A percentile compares a stretch with the other conserved stretches of the same genome.
phyloP scores from a whole-genome alignment of 2,329 filamentous ascomycete species.

The Bipolaris zeicola region DNA sequence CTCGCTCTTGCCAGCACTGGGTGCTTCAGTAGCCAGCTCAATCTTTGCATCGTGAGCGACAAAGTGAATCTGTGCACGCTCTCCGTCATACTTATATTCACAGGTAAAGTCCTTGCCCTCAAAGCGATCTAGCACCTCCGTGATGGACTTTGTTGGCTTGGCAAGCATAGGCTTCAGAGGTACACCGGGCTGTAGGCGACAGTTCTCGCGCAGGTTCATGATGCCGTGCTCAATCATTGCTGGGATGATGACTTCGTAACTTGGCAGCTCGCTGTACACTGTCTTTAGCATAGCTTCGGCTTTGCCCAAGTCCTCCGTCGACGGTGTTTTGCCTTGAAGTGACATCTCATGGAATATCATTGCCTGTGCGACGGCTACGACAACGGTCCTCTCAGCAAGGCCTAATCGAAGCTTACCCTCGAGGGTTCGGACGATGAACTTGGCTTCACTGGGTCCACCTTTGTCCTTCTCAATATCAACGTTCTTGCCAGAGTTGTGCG shows the following conservation, averaged over 20 bases:
- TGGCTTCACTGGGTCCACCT: slow-evolving; percentile 91
- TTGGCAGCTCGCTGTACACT: slow-evolving; percentile 94
- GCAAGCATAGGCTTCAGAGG: slow-evolving; percentile 98
- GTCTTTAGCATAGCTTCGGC: slow-evolving; percentile 87
- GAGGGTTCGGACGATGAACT: slow-evolving; percentile 88
- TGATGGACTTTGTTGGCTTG: slow-evolving; percentile 97
- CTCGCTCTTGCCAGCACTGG: slow-evolving; percentile 68
- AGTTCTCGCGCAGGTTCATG: slow-evolving; percentile 77
- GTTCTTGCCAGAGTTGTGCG: slow-evolving; percentile 65
- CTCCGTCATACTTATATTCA: slow-evolving; percentile 98
- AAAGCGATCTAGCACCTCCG: slow-evolving; percentile 94
- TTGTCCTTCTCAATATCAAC: slow-evolving; percentile 91
- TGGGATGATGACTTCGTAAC: slow-evolving; percentile 93
- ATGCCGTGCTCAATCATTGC: slow-evolving; percentile 87
- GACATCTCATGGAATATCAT: slow-evolving; percentile 81
- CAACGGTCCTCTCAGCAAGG: slow-evolving; percentile 87
- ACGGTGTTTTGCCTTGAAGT: slow-evolving; percentile 71
- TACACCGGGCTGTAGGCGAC: slow-evolving; percentile 90
- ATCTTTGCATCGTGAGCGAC: slow-evolving; percentile 79
- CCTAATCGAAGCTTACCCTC: slow-evolving; percentile 94
- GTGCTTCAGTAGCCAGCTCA: slow-evolving; percentile 64
- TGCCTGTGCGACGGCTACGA: slow-evolving; percentile 88
- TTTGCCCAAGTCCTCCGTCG: slow-evolving; percentile 76
- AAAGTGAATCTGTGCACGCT: slow-evolving; percentile 98
- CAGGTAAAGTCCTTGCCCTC: slow-evolving; percentile 95